These are phyloP conservation scores for Eucalyptus guilfoylei DNA, from an alignment of 345 rosid genomes.

Conservation along the genomic window DNA sequence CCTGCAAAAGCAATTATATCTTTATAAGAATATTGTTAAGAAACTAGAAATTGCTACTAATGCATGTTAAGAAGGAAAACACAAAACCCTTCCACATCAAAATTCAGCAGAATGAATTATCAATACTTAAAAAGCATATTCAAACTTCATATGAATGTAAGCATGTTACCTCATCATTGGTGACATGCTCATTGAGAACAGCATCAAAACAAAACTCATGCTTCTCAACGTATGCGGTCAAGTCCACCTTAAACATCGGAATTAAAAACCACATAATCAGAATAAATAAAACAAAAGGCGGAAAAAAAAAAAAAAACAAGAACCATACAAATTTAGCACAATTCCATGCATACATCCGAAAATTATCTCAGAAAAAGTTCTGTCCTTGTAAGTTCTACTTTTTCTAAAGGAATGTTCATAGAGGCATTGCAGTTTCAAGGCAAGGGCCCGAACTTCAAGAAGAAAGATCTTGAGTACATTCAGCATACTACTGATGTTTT, in stretches of 20 bases:
- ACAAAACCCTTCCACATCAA: background rate
- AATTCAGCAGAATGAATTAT: background rate
- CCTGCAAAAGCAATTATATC: constrained; percentile 26
- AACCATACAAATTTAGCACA: background rate
- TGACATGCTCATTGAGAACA: constrained; percentile 73
- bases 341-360: background rate
- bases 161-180: constrained; percentile 78
- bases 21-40: background rate
- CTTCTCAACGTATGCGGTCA: constrained; percentile 97
- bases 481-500: background rate
- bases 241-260: constrained; percentile 60
- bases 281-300: background rate
- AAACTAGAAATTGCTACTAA: background rate
- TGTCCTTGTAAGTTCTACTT: background rate
- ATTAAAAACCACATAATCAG: background rate
- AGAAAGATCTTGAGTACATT: background rate
- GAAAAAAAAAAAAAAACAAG: background rate
- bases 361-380: background rate
- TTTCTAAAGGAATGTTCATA: background rate
- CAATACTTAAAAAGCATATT: background rate
- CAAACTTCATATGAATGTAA: background rate
- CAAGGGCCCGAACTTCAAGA: background rate
- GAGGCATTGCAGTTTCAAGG: background rate
- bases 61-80: background rate
- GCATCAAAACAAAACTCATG: constrained; percentile 99